phyloP scores from a whole-genome alignment of 2,329 filamentous ascomycete species.

The Emergomyces pasteurianus region DNA sequence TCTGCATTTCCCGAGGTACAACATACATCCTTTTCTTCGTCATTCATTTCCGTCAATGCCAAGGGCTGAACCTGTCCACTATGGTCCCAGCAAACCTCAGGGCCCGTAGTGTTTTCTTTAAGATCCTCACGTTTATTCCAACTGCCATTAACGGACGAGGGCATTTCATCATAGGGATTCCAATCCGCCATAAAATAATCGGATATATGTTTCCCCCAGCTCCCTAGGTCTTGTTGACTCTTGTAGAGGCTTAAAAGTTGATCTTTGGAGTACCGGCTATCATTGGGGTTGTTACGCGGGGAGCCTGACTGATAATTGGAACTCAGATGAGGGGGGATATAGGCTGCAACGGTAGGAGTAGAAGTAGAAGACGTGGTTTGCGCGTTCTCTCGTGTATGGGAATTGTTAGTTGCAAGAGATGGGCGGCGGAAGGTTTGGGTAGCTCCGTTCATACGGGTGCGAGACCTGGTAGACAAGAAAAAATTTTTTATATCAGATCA shows the following conservation, averaged over 20 bases:
- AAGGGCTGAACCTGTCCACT: slow-evolving; percentile 59
- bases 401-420: slow-evolving; percentile 46
- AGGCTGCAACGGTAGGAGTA: slow-evolving; percentile 36
- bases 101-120: slow-evolving; percentile 62
- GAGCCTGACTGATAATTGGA: slow-evolving; percentile 35
- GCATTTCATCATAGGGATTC: slow-evolving; percentile 63
- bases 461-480: slow-evolving; percentile 36
- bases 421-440: slow-evolving; percentile 56
- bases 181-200: slow-evolving; percentile 63
- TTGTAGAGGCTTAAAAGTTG: slow-evolving; percentile 66
- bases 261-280: slow-evolving; percentile 62
- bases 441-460: slow-evolving; percentile 50
- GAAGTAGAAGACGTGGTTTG: slow-evolving; percentile 27
- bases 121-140: slow-evolving; percentile 72
- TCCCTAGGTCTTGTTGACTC: slow-evolving; percentile 41
- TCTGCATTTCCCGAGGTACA: slow-evolving; percentile 6
- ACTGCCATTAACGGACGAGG: slow-evolving; percentile 40
- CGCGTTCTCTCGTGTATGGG: slow-evolving; percentile 33
- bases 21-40: slow-evolving; percentile 53
- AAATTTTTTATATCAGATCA: background rate
- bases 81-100: slow-evolving; percentile 85
- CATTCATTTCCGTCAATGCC: slow-evolving; percentile 58
- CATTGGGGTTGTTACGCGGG: slow-evolving; percentile 42
- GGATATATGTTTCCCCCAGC: slow-evolving; percentile 49
- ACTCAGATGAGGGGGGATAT: slow-evolving; percentile 51